Evolutionary conservation across 2,329 filamentous ascomycete genomes (phyloP).

Genomic region (Stenocarpella maydis): DNA sequence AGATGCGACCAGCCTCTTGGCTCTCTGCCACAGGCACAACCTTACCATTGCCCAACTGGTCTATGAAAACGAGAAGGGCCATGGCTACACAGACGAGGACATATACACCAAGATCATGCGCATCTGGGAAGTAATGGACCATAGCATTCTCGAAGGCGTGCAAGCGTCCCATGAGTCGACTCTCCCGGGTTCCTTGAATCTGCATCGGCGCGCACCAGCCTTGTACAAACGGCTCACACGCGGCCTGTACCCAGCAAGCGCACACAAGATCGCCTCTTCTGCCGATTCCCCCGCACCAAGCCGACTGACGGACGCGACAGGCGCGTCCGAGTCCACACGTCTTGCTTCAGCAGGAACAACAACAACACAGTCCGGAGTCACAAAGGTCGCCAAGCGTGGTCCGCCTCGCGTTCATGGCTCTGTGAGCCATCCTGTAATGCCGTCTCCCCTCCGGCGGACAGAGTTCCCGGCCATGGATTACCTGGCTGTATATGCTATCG

Average conservation of each 20-base stretch:
- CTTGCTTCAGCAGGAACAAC: constrained; percentile 47
- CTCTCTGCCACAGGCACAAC: constrained; percentile 58
- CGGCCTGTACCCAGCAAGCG: constrained; percentile 52
- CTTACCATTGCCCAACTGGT: constrained; percentile 60
- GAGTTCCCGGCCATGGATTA: constrained; percentile 61
- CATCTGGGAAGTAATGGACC: constrained; percentile 62
- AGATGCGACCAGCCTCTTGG: constrained; percentile 54
- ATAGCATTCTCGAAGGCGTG: constrained; percentile 58
- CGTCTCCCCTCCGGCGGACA: constrained; percentile 55
- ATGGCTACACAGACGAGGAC: constrained; percentile 58
- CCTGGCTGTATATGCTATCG: constrained; percentile 59
- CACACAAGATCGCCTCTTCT: constrained; percentile 25
- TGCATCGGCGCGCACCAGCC: constrained; percentile 55
- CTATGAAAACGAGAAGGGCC: constrained; percentile 61
- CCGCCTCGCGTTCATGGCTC: constrained; percentile 55
- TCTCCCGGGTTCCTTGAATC: constrained; percentile 56
- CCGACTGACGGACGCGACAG: constrained; percentile 11
- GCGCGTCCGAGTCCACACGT: constrained; percentile 36
- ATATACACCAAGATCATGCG: constrained; percentile 56
- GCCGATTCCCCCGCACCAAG: constrained; percentile 4
- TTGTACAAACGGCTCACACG: constrained; percentile 55
- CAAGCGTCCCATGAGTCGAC: constrained; percentile 52
- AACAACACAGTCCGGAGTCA: constrained; percentile 54
- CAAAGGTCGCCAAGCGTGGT: constrained; percentile 43
- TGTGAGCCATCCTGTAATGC: constrained; percentile 54